phyloP scores from a whole-genome alignment of 345 rosid species.

The Populus simonii region DNA sequence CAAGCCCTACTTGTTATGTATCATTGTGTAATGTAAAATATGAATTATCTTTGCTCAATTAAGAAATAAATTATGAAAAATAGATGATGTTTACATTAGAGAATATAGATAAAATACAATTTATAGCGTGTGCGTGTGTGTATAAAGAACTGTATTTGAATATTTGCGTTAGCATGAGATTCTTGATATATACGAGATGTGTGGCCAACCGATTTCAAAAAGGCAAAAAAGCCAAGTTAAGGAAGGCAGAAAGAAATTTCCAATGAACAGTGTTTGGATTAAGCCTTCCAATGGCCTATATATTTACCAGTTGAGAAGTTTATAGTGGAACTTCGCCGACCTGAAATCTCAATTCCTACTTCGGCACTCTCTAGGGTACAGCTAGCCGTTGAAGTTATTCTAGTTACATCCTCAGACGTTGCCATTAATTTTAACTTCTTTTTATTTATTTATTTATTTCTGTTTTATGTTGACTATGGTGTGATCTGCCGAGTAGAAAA shows the following conservation, averaged over 20 bases:
- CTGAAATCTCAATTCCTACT: not conserved
- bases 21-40: too few species aligned
- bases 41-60: too few species aligned
- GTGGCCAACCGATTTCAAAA: not conserved
- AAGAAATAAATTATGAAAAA: too few species aligned
- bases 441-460: not conserved
- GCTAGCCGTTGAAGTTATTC: not conserved
- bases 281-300: not conserved
- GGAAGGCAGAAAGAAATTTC: constrained; percentile 22
- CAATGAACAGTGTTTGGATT: not conserved
- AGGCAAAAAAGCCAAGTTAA: constrained; percentile 10
- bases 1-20: too few species aligned
- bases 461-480: not conserved
- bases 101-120: too few species aligned
- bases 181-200: not conserved
- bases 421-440: not conserved
- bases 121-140: too few species aligned
- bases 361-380: not conserved
- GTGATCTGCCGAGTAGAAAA: not conserved
- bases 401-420: not conserved
- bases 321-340: not conserved
- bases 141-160: too few species aligned
- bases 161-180: not conserved
- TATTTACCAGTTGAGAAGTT: not conserved
- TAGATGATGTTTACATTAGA: too few species aligned